Percentiles rank a stretch among this genome's conserved stretches.
These are phyloP conservation scores for Sorghum bicolor DNA, from an alignment of 176 grass and related monocot species.

Conservation along the genomic window Sorghum_bicolor_NCBIv3 NC_012870.2:58041001-58041500, in stretches of 20 bases:
- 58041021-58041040: slow-evolving; percentile 9
- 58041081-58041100: background rate
- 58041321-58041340: background rate
- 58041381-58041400: slow-evolving; percentile 64
- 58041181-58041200: slow-evolving; percentile 11
- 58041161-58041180: slow-evolving; percentile 6
- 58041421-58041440: slow-evolving; percentile 76
- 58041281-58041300: slow-evolving; percentile 43
- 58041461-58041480: slow-evolving; percentile 50
- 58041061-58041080: background rate
- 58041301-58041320: slow-evolving; percentile 53
- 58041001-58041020: background rate
- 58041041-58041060: slow-evolving; percentile 13
- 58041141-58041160: background rate
- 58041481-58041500: slow-evolving; percentile 66
- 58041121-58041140: background rate
- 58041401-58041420: slow-evolving; percentile 75
- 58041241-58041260: background rate
- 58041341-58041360: background rate
- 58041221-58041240: background rate
- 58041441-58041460: slow-evolving; percentile 63
- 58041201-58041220: background rate
- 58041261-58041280: background rate
- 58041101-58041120: background rate
- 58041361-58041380: slow-evolving; percentile 79